Evolutionary conservation across 2,329 filamentous ascomycete genomes (phyloP), one percentile per base, ranked within the genome.

Genomic region (Aspergillus hiratsukae): DNA sequence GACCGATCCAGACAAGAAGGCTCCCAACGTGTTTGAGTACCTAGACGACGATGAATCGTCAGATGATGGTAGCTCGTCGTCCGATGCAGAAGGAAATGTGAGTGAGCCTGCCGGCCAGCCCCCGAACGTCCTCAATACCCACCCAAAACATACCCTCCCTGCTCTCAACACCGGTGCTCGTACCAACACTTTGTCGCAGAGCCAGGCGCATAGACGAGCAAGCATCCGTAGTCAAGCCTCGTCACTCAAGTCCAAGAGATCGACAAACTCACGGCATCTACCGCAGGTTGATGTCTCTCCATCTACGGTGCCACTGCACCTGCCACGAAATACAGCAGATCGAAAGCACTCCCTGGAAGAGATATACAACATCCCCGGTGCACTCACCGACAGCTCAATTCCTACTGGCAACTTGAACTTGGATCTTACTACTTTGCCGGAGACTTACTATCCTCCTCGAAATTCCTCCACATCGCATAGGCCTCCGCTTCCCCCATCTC

Each of bases 21-120:
- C 62, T 14, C 72, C 72, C 4, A 69, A 75, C 61, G 74, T 76
- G 8, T 76, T 76, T 60, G 68, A 76, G 48, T 76, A 71, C 48
- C 64, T 76, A 6, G 71, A 75, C 21, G 61, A 69, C 11, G 63
- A 62, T 17, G 61, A 62, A 7, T 62, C 64, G 28, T 61, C 63
- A 19, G 64, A 64, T 4, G 58, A 61, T 19, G 61, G 54, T 1
- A 54, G 61, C 25, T 64, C 62, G 2, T 65, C 59, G 1, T 63
- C 61, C 10, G 60, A 65, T 17, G 14, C 31, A 27, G 56, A 61
- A 35, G 57, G 59, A 43, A 58, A 58, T 37, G 28, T 58, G n/a
- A 46, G 43, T 54, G 21, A 21, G 21, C 14, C 48, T 14, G 41
- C 51, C 21, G 40, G 19, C 17, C 28, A 37, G 27, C 19, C 43